Evolutionary conservation across 768 basidiomycete species (phyloP), one percentile per base, ranked within the genome.

Genomic region (Lyophyllum decastes): DNA sequence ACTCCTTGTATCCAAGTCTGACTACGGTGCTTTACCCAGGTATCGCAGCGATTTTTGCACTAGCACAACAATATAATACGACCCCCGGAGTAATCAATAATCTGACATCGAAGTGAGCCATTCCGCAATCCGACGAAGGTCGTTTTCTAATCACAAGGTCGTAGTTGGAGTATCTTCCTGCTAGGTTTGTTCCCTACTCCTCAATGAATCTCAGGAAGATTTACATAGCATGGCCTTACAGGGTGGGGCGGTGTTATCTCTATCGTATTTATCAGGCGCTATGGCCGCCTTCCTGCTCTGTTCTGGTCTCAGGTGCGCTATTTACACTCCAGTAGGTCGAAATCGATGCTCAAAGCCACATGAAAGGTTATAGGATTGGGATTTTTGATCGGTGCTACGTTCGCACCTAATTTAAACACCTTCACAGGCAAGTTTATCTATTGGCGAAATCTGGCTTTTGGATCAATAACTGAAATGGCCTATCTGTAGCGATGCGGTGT

Each of bases 131-230:
- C 19, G 10, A 52, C 2, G 40, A 49, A 51, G 9, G 53, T 51
- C 34, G 3, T 25, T n/a, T 16, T n/a, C 49, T 59, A 30, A 52
- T 47, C 26, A 45, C 4, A 35, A 24, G 25, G 17, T 24, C 16
- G 4, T 40, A 84, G 82, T 61, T 84, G 82, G 83, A 82, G 80
- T 62, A 84, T 85, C 45, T 84, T 83, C 66, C 68, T 83, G 16
- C 64, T 83, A 16, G 82, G 81, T 79, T 34, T 48, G 27, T 6
- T 1, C 21, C 17, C 26, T 17, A 25, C n/a, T 10, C 21, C 2
- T 35, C 26, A 59, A 8, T 27, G 27, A 24, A 25, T 27, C 41
- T 46, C 17, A 17, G 24, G 25, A 30, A n/a, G 25, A n/a, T 45
- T 22, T 19, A n/a, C 2, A 34, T 40, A 30, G 54, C 41, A 57